Conservation (phyloP, 345 rosid species). For the Heritiera littoralis region DNA sequence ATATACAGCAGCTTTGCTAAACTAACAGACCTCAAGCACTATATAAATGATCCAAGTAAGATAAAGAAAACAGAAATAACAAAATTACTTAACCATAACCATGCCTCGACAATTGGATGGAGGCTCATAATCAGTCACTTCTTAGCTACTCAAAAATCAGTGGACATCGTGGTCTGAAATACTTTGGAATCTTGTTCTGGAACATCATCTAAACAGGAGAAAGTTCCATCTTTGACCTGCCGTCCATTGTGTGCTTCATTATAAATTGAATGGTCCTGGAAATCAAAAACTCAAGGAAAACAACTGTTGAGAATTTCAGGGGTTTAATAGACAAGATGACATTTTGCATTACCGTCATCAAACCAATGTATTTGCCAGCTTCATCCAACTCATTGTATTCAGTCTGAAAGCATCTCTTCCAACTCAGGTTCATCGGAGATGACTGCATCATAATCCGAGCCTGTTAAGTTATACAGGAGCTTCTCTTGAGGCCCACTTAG, state of each 20-base stretch:
- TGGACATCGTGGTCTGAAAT: background rate
- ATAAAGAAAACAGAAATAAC: background rate
- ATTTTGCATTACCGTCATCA: slow-evolving; percentile 12
- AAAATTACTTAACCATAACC: background rate
- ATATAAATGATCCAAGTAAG: background rate
- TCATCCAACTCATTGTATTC: slow-evolving; percentile 19
- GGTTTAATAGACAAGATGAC: slow-evolving; percentile 23
- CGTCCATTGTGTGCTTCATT: background rate
- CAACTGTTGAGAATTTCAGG: background rate
- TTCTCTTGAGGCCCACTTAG: slow-evolving; percentile 44
- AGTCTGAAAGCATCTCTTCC: slow-evolving; percentile 85
- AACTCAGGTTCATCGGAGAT: slow-evolving; percentile 73
- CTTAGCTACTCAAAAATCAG: background rate
- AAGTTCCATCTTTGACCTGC: background rate
- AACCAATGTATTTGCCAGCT: background rate
- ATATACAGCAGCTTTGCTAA: background rate
- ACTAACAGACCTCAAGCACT: background rate
- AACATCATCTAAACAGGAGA: background rate
- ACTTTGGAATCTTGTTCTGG: background rate
- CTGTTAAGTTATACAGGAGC: slow-evolving; percentile 44
- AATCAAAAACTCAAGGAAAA: slow-evolving; percentile 1
- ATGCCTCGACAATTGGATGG: background rate
- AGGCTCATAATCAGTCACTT: background rate
- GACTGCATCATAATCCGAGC: slow-evolving; percentile 58
- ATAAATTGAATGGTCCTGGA: background rate